phyloP scores from a whole-genome alignment of 1,139 yeast species.

The Chernovozyma sophiae-reginae region DNA sequence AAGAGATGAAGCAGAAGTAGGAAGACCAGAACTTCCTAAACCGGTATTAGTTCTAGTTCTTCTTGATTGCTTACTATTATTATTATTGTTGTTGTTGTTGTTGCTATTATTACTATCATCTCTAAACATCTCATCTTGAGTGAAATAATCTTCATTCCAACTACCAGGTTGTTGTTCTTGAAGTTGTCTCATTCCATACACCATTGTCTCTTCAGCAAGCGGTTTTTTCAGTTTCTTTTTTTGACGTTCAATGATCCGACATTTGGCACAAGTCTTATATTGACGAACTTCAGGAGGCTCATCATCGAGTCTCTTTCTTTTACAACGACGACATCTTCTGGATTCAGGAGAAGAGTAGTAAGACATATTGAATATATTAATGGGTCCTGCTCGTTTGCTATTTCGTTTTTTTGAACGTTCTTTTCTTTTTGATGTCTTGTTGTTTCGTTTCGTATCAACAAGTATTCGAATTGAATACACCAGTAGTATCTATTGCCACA shows the following conservation, averaged over 20 bases:
- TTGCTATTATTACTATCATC: no score
- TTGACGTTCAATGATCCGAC: constrained; percentile 52
- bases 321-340: constrained; percentile 57
- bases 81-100: no score
- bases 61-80: neutral
- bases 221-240: constrained; percentile 45
- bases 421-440: neutral
- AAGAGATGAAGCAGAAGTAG: constrained; percentile 8
- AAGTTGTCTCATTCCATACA: constrained; percentile 46
- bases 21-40: neutral
- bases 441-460: constrained; percentile 1
- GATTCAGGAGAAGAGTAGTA: constrained; percentile 15
- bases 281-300: constrained; percentile 58
- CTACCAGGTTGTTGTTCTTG: constrained; percentile 28
- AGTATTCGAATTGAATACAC: neutral
- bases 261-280: constrained; percentile 57
- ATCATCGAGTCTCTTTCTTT: constrained; percentile 53
- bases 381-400: neutral
- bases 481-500: no score
- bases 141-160: constrained; percentile 9
- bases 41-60: constrained; percentile 1
- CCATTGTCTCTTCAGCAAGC: constrained; percentile 47
- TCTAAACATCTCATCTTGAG: constrained; percentile 35
- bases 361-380: constrained; percentile 48
- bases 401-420: neutral